Base-by-base conservation (phyloP, 2,329 filamentous ascomycete genomes). In the Fonsecaea multimorphosa region DNA sequence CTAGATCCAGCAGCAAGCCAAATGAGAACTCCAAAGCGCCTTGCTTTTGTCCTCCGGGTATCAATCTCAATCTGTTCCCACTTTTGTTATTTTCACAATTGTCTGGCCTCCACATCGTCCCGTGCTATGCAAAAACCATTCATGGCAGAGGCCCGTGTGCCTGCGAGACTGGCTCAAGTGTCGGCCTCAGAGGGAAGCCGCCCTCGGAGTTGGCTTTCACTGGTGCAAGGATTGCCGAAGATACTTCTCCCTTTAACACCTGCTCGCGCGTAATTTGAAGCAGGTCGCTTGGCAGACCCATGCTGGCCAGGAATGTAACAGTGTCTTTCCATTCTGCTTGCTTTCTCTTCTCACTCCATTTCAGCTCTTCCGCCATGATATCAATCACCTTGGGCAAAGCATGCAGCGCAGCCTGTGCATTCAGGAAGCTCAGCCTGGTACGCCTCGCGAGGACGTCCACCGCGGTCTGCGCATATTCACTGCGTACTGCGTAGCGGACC, bases 391-490 rank as follows among this genome's bases (percentile, higher is more conserved):
- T 85, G 7, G 94, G 93, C 51, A 97, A 84, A 1, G 92, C 89
- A 78, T 97, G 92, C 5, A 97, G 86, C 0, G 93, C 89, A 12
- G 93, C 93, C 78, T 96, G 92, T 2, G 93, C 93, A 75, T 97
- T 97, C 72, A 97, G 80, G 81, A 97, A 98, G 9, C 93, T 91
- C 64, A 97, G 81, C 63, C 94, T 85, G 40, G 91, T 97, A 67
- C 93, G 86, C 64, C 94, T 86, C 1, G 92, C 93, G 53, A 97
- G 83, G 9, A 97, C 90, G 75, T 97, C 93, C 16, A 93, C 89
- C 0, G 92, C 92, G 1, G 92, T 96, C 78, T 96, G 91, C 2
- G 94, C 93, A 74, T 96, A 96, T 80, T 97, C 94, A 77, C 96
- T 89, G 58, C 88, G 84, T 49, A 96, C 88, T 27, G 92, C 92